Base-by-base conservation (phyloP, 1,284 basidiomycete species). In the Laetiporus sulphureus region DNA sequence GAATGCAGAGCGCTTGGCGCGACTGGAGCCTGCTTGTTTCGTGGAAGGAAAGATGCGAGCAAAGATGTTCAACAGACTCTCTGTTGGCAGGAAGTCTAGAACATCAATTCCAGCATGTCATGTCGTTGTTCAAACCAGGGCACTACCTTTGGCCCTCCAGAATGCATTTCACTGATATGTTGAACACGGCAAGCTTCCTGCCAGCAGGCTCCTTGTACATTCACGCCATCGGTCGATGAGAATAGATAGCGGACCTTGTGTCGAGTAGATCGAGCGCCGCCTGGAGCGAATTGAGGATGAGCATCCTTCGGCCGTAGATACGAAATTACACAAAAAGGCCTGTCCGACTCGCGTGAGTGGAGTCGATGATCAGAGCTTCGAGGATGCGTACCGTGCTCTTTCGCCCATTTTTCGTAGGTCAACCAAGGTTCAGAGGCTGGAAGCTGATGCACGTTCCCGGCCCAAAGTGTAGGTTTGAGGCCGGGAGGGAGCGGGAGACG, bases 51-150 rank as follows among this genome's bases (percentile, higher is more conserved):
- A 57, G 11, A 79, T 55, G 23, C 69, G 68, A 20, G 71, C 77
- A 49, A 83, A 69, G 2, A 83, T 50, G 40, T 72, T 68, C 22
- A 83, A 56, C 7, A 83, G 64, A 16, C 69, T 63, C 52, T 83
- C 79, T 19, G 79, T 57, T 15, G 68, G 66, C 12, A 80, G 58
- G 50, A 71, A 80, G 45, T 76, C 79, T 83, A 18, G n/a, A 13
- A 13, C 31, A 21, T 16, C 22, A 20, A 10, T 33, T 19, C 10
- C 27, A 29, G 13, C 6, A 10, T 13, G 20, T 6, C 1, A 18
- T 18, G 16, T 15, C 2, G 10, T 23, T 23, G 23, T 8, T 30
- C 15, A 18, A 11, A 29, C 23, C 21, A 32, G 24, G 11, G 7
- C 31, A 52, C 13, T 16, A 61, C 63, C 62, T 53, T 54, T 59